Evolutionary conservation across 768 basidiomycete genomes (phyloP).

Genomic region (Neoboletus brunneissimus): DNA sequence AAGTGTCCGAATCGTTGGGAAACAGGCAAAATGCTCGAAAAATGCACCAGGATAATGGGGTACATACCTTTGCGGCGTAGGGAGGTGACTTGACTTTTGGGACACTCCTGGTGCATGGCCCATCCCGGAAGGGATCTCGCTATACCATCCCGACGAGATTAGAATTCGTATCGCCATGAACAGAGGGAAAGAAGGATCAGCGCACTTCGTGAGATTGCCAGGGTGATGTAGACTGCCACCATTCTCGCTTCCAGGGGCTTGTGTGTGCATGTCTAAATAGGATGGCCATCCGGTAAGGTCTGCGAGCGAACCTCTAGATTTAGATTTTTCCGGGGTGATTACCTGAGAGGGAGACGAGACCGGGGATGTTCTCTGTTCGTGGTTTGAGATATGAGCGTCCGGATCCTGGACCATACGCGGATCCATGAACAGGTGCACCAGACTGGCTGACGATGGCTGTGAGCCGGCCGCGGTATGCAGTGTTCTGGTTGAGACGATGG

Average conservation of each 20-base stretch:
- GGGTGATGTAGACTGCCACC: slow-evolving; percentile 3
- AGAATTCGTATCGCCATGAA: background rate
- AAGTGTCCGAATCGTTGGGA: background rate
- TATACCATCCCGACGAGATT: background rate
- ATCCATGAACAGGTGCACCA: slow-evolving; percentile 9
- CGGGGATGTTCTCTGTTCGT: background rate
- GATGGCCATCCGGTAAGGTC: slow-evolving; percentile 17
- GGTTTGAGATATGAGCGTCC: slow-evolving; percentile 3
- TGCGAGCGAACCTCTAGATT: slow-evolving; percentile 6
- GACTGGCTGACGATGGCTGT: background rate
- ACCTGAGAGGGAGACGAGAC: slow-evolving; percentile 6
- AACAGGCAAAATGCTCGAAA: background rate
- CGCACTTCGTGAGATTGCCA: slow-evolving; percentile 15
- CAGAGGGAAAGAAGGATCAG: background rate
- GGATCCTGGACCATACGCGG: background rate
- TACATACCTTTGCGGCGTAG: slow-evolving; percentile 32
- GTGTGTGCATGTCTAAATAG: slow-evolving; percentile 9
- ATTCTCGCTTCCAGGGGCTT: slow-evolving; percentile 16
- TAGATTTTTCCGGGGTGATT: slow-evolving; percentile 13
- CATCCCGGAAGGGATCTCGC: slow-evolving; percentile 7
- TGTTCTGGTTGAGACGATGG: background rate
- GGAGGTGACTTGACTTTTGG: slow-evolving; percentile 25
- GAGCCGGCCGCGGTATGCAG: background rate
- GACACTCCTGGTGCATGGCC: slow-evolving; percentile 1
- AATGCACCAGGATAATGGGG: background rate